Evolutionary conservation across 129 eudicot genomes (phyloP).

Genomic region (Pseudognaphalium luteoalbum): DNA sequence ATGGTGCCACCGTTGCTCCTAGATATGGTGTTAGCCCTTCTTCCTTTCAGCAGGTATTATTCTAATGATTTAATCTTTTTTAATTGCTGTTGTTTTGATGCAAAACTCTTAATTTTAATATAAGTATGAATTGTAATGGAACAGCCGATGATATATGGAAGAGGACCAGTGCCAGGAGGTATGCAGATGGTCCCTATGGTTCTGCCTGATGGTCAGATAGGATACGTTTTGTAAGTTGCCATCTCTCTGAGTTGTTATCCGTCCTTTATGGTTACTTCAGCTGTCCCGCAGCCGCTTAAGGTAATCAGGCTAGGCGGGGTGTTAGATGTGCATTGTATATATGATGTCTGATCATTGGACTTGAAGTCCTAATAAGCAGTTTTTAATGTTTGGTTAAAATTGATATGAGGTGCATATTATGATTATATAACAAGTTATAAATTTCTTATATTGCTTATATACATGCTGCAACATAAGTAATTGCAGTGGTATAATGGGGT

Average conservation of each 20-base stretch:
- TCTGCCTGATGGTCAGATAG: conserved; percentile 97
- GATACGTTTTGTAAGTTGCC: conserved; percentile 94
- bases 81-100: conserved; percentile 8
- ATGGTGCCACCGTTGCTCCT: conserved; percentile 61
- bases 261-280: neutral
- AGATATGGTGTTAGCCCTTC: conserved; percentile 76
- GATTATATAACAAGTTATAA: no score
- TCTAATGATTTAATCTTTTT: neutral
- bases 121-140: conserved; percentile 11
- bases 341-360: no score
- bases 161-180: conserved; percentile 97
- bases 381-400: no score
- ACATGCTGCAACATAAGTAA: no score
- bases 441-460: no score
- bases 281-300: neutral
- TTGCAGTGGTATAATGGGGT: no score
- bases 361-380: no score
- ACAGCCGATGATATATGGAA: conserved; percentile 97
- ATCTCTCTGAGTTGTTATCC: neutral
- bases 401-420: no score
- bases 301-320: neutral
- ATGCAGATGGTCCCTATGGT: conserved; percentile 99
- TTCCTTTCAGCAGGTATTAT: conserved; percentile 83
- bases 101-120: neutral
- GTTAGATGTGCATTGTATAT: no score